phyloP scores from a whole-genome alignment of 148 eudicot genomes.

The Tetragonia tetragonoides region DNA sequence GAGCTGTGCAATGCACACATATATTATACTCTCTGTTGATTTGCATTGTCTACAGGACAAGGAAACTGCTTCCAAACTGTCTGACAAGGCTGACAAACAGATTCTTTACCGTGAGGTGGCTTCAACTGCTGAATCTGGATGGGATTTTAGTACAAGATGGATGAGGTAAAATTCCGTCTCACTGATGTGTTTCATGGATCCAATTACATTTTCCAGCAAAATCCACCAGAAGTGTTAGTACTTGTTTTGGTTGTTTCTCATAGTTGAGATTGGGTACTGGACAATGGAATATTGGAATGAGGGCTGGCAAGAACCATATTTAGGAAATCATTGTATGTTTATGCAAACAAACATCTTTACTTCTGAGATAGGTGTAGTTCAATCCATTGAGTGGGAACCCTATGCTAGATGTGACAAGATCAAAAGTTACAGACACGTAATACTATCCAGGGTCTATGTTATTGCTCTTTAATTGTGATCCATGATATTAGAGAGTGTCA shows the following conservation, averaged over 20 bases:
- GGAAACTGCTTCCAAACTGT: conserved; percentile 59
- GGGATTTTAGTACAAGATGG: conserved; percentile 99
- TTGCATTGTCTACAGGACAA: conserved; percentile 48
- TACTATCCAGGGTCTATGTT: not conserved
- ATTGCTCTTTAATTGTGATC: not conserved
- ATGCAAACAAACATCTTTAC: not conserved
- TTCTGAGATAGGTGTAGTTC: not conserved
- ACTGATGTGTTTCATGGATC: not conserved
- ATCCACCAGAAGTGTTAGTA: not conserved
- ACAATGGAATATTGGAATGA: too few relatives aligned
- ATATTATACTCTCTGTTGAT: not conserved
- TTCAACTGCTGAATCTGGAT: conserved; percentile 91
- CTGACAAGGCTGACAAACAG: conserved; percentile 39
- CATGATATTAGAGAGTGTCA: not conserved
- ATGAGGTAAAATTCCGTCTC: conserved; percentile 59
- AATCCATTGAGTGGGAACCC: not conserved
- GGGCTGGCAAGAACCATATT: not conserved
- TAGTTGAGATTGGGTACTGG: not conserved
- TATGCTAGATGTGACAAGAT: not conserved
- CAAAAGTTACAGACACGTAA: not conserved
- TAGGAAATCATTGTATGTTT: not conserved
- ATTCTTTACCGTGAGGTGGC: conserved; percentile 75
- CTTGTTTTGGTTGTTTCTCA: not conserved
- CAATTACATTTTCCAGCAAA: not conserved
- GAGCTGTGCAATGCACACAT: conserved; percentile 2